Base-by-base conservation (phyloP, 1,284 basidiomycete genomes). In the Irpex sp. region DNA sequence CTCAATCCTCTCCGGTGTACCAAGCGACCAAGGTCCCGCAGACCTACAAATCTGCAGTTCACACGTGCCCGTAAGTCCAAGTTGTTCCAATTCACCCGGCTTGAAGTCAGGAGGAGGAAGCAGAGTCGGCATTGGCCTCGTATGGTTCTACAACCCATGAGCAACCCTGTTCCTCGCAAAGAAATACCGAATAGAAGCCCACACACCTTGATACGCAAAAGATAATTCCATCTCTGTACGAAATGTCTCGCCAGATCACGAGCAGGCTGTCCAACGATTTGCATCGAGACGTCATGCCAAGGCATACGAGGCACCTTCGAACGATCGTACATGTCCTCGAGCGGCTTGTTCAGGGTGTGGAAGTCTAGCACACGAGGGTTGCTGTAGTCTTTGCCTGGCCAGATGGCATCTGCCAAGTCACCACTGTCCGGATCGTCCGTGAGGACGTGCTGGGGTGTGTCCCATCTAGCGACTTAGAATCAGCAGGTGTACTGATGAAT, bases 41-140 rank as follows among this genome's bases (percentile, higher is more conserved):
- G 94, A 96, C 16, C 96, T 87, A 75, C 94, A 97, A 66, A 99
- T 94, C 73, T 99, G 96, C 68, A 98, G 82, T 74, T 99, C 97
- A 72, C 96, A 98, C 0, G 96, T 98, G 12, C 97, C 96, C 3
- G 92, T 94, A 51, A 99, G 81, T 33, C 93, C 91, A 75, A 93
- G 82, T 56, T 87, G 82, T 28, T 85, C 78, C 16, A 99, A 80
- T 69, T 99, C 94, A 9, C 84, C 82, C 4, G 89, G 83, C 66
- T 83, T 93, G 73, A 96, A 98, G 73, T 99, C 97, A 0, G 96
- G 87, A 9, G 96, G 93, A 16, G 97, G 96, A 23, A 98, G 76
- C 48, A 99, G 78, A 80, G 98, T 98, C 2, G 96, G 95, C 94
- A 99, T 96, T 51, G 82, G 76, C 59, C 91, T 84, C 16, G 88